These are phyloP conservation scores for Colletotrichum australisinense DNA, from an alignment of 2,329 filamentous ascomycete genomes.

Conservation along the genomic window DNA sequence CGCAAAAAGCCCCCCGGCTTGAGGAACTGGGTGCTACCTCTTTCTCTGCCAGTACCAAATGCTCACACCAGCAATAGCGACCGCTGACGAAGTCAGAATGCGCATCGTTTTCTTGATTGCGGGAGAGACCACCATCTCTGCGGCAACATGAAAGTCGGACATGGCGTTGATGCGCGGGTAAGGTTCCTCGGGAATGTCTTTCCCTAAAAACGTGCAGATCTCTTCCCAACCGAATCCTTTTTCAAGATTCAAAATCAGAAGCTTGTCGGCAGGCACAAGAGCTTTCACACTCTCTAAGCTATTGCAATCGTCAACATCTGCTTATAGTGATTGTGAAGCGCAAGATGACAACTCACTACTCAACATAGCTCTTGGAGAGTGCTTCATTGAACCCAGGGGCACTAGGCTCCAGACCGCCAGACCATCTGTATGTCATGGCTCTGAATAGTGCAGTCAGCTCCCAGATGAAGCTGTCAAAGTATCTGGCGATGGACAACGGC, in stretches of 20 bases:
- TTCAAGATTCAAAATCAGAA: constrained; percentile 46
- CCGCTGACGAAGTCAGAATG: constrained; percentile 8
- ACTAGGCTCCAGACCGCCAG: constrained; percentile 19
- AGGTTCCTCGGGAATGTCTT: constrained; percentile 42
- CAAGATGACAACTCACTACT: constrained; percentile 10
- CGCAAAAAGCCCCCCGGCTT: neutral
- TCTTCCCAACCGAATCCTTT: constrained; percentile 51
- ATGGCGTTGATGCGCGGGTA: constrained; percentile 41
- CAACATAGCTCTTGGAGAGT: constrained; percentile 17
- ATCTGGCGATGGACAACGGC: constrained; percentile 27
- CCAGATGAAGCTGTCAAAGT: constrained; percentile 29
- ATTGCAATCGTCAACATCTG: constrained; percentile 24
- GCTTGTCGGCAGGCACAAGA: constrained; percentile 40
- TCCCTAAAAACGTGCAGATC: constrained; percentile 46
- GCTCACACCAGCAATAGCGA: constrained; percentile 6
- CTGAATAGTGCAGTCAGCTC: constrained; percentile 27
- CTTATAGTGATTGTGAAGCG: neutral
- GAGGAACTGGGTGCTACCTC: neutral
- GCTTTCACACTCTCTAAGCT: constrained; percentile 39
- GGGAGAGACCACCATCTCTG: constrained; percentile 27
- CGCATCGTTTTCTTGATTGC: constrained; percentile 27
- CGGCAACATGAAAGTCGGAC: constrained; percentile 31
- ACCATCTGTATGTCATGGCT: constrained; percentile 29
- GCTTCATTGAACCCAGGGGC: constrained; percentile 14
- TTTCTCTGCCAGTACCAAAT: constrained; percentile 29